Evolutionary conservation across 495 filamentous ascomycete genomes (phyloP), one percentile per base, ranked within the genome.

Genomic region (Cairneyella variabilis): DNA sequence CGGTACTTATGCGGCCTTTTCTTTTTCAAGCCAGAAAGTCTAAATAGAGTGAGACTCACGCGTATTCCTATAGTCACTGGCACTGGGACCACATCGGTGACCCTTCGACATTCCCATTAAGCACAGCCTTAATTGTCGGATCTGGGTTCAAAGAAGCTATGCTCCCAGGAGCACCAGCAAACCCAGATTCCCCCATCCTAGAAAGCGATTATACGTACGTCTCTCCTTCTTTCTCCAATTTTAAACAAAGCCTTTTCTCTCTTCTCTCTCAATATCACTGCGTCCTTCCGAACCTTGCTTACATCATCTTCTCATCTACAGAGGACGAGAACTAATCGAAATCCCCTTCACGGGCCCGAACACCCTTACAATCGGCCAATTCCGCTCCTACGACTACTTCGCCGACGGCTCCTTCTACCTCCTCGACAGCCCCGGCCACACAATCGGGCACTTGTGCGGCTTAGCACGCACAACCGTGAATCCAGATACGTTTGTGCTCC

Each of bases 391-490:
- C 17, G 82, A 85, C 58, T 81, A 73, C 57, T 82, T 78, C 51
- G 70, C 69, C 9, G 78, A 80, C 56, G 76, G 77, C 3, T 69
- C 67, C 38, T 77, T 80, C 55, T 77, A 80, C 57, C 64, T 81
- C 22, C 63, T 80, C 28, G 62, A 76, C 51, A 60, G 64, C 0
- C 73, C 74, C 8, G 77, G 77, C 1, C 77, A 80, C 51, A 64
- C 70, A 4, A 58, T 67, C 2, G 78, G 77, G 1, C 78, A 80
- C 46, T 63, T 79, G 14, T 69, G 65, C 41, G 78, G 59, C 2
- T 64, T 80, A 0, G 78, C 74, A 2, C 59, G 75, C 2, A 71
- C 66, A 1, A 76, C 71, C 0, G 71, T 65, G 0, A 76, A 69
- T 0, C 63, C 62, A 2, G 63, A 70, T 21, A 70, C 74, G 0